Conservation (phyloP, 257 asterid species). For the Ajuga chamaepitys region DNA sequence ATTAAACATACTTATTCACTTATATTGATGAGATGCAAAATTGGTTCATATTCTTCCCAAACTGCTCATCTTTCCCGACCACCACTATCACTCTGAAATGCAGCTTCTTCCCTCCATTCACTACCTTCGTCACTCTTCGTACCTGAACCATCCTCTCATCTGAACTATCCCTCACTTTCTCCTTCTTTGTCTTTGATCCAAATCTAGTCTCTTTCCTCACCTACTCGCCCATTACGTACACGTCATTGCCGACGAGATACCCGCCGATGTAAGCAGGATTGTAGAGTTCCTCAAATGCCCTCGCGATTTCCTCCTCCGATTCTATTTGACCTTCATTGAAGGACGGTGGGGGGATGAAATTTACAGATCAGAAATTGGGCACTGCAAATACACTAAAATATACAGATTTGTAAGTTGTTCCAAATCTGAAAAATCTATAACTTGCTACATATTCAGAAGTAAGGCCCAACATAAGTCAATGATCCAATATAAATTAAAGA, state of each 20-base stretch:
- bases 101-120: conserved; percentile 93
- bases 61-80: conserved; percentile 81
- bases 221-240: conserved; percentile 61
- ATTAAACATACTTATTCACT: too few relatives aligned
- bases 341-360: conserved; percentile 45
- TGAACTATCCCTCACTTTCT: conserved; percentile 73
- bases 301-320: conserved; percentile 71
- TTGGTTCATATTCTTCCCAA: too few relatives aligned
- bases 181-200: conserved; percentile 55
- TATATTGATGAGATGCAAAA: too few relatives aligned
- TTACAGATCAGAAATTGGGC: too few relatives aligned
- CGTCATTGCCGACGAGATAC: conserved; percentile 56
- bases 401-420: too few relatives aligned
- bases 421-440: too few relatives aligned
- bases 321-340: conserved; percentile 75
- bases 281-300: conserved; percentile 68
- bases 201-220: conserved; percentile 53
- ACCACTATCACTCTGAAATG: conserved; percentile 82
- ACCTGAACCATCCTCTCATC: conserved; percentile 94
- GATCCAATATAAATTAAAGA: too few relatives aligned
- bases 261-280: conserved; percentile 83
- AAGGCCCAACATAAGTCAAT: too few relatives aligned
- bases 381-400: too few relatives aligned
- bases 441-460: too few relatives aligned
- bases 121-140: conserved; percentile 93